These are phyloP conservation scores for Eimeria sp. DNA, from an alignment of 169 alveolate genomes.

Conservation along the genomic window DNA sequence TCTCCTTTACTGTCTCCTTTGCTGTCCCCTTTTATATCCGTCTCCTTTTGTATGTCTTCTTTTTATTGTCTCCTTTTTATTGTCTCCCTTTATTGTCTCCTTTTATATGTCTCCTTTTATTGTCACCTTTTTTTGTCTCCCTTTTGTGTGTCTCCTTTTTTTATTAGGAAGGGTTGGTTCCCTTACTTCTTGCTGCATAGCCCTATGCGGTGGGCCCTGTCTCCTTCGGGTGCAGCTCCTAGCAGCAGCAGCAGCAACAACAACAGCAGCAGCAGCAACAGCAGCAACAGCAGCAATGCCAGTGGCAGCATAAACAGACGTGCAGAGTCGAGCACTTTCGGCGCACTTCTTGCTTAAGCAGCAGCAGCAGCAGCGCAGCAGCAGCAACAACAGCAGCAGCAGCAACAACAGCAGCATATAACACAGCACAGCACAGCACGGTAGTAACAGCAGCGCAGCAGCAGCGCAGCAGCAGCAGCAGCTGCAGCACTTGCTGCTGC, in stretches of 20 bases:
- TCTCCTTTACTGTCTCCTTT: neutral
- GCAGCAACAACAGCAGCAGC: neutral
- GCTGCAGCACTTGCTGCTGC: constrained; percentile 25
- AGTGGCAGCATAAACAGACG: constrained; percentile 5
- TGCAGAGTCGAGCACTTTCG: neutral
- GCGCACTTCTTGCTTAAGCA: neutral
- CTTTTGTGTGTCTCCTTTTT: neutral
- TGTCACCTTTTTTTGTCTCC: too few relatives aligned
- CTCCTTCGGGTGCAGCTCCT: neutral
- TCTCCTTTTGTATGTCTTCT: neutral
- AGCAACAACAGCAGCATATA: constrained; percentile 11
- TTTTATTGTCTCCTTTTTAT: too few relatives aligned
- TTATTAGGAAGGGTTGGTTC: constrained; percentile 72
- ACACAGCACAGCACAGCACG: neutral
- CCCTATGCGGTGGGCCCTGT: constrained; percentile 25
- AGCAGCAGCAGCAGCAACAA: constrained; percentile 37
- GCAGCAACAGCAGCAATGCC: neutral
- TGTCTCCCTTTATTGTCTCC: too few relatives aligned
- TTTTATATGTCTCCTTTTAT: too few relatives aligned
- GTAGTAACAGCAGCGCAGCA: neutral
- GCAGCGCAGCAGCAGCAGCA: constrained; percentile 17
- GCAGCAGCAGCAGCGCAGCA: constrained; percentile 3
- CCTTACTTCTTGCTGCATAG: constrained; percentile 45
- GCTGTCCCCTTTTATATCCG: neutral
- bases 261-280: neutral